These are phyloP conservation scores for Citrus inodora DNA, from an alignment of 345 rosid genomes.

Conservation along the genomic window DNA sequence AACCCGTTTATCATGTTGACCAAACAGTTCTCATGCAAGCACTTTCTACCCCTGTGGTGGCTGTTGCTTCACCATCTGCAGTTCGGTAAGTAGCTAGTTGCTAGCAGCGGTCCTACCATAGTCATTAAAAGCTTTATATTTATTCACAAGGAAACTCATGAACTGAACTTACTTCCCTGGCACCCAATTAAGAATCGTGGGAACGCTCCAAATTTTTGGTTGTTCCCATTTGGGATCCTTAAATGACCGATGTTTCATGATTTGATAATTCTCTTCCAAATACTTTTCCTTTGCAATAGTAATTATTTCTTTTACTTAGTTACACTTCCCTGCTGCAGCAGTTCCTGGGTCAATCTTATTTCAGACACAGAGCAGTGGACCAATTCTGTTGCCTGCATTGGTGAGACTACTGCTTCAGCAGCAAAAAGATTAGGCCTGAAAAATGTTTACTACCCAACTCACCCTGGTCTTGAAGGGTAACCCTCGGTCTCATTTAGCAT, in stretches of 20 bases:
- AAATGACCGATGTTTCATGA: not conserved
- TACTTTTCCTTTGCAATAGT: not conserved
- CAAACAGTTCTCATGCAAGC: conserved; percentile 54
- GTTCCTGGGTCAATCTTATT: conserved; percentile 77
- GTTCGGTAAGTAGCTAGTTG: conserved; percentile 41
- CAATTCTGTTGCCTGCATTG: conserved; percentile 81
- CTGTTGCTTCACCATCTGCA: conserved; percentile 97
- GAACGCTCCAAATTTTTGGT: not conserved
- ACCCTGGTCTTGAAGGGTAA: conserved; percentile 96
- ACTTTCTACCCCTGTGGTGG: conserved; percentile 64
- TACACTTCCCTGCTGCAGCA: conserved; percentile 29
- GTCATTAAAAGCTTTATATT: not conserved
- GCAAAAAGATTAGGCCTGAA: conserved; percentile 71
- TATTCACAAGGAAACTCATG: not conserved
- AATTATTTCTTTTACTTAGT: not conserved
- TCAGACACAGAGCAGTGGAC: conserved; percentile 49
- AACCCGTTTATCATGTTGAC: conserved; percentile 70
- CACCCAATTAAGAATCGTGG: not conserved
- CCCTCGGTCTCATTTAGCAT: not conserved
- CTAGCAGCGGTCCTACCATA: not conserved
- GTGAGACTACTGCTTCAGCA: conserved; percentile 92
- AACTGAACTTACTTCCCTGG: not conserved
- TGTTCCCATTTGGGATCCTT: conserved; percentile 1
- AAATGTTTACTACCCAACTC: conserved; percentile 66
- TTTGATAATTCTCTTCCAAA: not conserved